These are phyloP conservation scores for Talaromyces rugulosus DNA, from an alignment of 2,329 filamentous ascomycete species.

Conservation along the genomic window DNA sequence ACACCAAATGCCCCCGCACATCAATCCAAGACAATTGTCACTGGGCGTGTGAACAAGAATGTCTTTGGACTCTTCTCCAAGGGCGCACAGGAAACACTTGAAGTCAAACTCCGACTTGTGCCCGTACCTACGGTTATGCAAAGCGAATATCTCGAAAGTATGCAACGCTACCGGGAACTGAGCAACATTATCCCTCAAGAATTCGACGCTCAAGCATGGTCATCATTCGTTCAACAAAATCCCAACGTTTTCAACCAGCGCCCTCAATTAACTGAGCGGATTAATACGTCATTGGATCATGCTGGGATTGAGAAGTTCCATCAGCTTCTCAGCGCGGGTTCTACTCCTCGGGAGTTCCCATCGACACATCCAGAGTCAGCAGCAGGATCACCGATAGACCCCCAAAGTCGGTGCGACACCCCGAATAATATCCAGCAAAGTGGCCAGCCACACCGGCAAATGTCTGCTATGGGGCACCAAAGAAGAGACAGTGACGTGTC, in stretches of 20 bases:
- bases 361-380: constrained; percentile 34
- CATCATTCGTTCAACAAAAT: constrained; percentile 69
- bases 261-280: constrained; percentile 22
- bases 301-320: constrained; percentile 43
- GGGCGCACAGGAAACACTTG: constrained; percentile 76
- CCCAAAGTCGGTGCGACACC: constrained; percentile 35
- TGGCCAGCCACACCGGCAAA: constrained; percentile 24
- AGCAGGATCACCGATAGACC: constrained; percentile 30
- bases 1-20: constrained; percentile 53
- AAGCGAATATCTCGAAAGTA: constrained; percentile 57
- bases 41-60: constrained; percentile 85
- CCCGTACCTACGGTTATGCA: constrained; percentile 65
- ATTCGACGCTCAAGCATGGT: constrained; percentile 74
- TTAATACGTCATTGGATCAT: constrained; percentile 32
- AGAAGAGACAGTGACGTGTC: constrained; percentile 35
- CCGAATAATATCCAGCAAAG: constrained; percentile 25
- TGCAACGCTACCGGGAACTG: constrained; percentile 57
- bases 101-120: constrained; percentile 85
- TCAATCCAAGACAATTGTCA: constrained; percentile 66
- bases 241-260: constrained; percentile 40
- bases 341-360: constrained; percentile 39
- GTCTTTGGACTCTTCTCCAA: constrained; percentile 77
- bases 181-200: constrained; percentile 56
- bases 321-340: constrained; percentile 40
- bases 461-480: constrained; percentile 20